Evolutionary conservation across 805 yeast species (phyloP), one percentile per base, ranked within the genome.

Genomic region (Candida insectorum): DNA sequence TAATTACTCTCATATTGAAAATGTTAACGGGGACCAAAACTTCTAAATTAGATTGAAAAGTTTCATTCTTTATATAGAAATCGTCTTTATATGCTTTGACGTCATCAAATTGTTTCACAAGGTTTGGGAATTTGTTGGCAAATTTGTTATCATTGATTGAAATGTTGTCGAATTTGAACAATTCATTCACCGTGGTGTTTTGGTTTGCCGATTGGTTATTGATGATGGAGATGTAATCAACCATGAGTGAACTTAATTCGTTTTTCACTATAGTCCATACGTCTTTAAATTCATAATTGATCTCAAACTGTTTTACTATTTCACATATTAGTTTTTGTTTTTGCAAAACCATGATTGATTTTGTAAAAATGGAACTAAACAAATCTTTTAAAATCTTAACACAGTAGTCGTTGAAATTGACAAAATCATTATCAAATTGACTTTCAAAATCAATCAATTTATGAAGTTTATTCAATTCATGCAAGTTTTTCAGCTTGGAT

Each of bases 1-100:
- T 57, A 11, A 88, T 72, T 4, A 84, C 71, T 43, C 89, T 72
- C 81, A 89, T 85, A 48, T 88, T 86, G 57, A 83, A 79, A 11
- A 87, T 71, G 48, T 78, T 79, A 2, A 86, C 78, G 0, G 79
- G 77, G 2, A 85, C 83, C 24, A 86, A 57, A 3, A 79, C 70
- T 40, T 81, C 79, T 33, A 81, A 80, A 44, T 74, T 71, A 15
- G 77, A 66, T 39, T 59, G 62, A 39, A 69, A 70, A 3, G 74
- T 62, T 42, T 79, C 86, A 40, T 69, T 77, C 26, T 79, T 78
- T 27, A 85, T 74, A 45, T 75, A 84, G 5, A 74, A 62, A 1
- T 72, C 53, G 6, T 34, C 24, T 1, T 43, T 37, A 9, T 44
- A 47, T 6, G 38, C 31, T 5, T 34, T 16, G 4, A 17, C 22